These are phyloP conservation scores for Leucosporidium scottii DNA, from an alignment of 768 basidiomycete species.

Conservation along the genomic window DNA sequence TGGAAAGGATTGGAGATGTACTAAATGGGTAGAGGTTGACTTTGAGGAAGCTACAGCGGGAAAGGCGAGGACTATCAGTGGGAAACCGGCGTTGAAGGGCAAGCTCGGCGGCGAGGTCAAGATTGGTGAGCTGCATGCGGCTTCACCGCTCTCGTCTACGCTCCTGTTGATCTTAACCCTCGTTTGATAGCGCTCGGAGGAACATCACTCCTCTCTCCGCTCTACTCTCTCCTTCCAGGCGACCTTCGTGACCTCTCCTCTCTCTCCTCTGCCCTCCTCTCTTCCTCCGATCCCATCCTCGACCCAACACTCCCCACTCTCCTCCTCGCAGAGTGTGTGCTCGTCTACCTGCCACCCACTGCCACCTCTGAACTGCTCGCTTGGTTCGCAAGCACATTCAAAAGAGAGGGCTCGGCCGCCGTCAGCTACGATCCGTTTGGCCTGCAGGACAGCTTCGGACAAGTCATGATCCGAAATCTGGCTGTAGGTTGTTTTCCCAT, in stretches of 20 bases:
- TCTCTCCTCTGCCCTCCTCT: constrained; percentile 40
- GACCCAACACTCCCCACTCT: constrained; percentile 67
- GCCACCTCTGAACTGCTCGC: constrained; percentile 56
- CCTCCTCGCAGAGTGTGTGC: constrained; percentile 84
- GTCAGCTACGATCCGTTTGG: constrained; percentile 92
- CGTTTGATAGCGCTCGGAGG: constrained; percentile 54
- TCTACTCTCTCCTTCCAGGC: constrained; percentile 64
- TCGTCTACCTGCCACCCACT: constrained; percentile 71
- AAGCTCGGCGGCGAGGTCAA: constrained; percentile 49
- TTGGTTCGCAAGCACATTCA: constrained; percentile 64
- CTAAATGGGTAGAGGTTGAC: constrained; percentile 68
- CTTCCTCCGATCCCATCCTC: constrained; percentile 51
- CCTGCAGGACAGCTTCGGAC: constrained; percentile 78
- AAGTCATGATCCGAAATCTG: constrained; percentile 82
- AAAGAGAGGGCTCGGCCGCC: constrained; percentile 46
- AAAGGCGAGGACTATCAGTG: constrained; percentile 74
- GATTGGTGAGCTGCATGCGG: constrained; percentile 23
- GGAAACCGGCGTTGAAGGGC: constrained; percentile 54
- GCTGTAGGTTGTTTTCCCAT: too few species aligned
- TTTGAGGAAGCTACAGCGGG: constrained; percentile 75
- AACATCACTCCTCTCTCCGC: constrained; percentile 51
- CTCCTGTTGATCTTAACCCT: too few species aligned
- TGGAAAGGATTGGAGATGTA: constrained; percentile 7
- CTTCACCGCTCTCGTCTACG: background rate
- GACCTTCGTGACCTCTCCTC: constrained; percentile 62